Conservation (phyloP, 805 yeast genomes). For the Kuraishia borneana region DNA sequence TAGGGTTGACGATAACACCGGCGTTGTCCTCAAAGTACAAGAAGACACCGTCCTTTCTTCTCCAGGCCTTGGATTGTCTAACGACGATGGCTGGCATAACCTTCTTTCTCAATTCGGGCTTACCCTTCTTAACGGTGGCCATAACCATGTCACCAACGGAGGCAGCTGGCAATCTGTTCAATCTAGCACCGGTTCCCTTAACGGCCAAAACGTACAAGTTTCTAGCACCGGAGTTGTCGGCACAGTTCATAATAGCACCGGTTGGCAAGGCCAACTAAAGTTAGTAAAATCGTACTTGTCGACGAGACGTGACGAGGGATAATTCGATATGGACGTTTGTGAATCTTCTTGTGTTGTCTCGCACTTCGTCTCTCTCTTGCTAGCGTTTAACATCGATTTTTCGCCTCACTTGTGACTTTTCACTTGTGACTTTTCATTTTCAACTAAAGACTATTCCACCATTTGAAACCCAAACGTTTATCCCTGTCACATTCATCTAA, state of each 20-base stretch:
- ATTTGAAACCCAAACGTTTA: neutral
- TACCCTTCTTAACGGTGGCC: conserved; percentile 99
- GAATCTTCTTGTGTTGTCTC: too few relatives aligned
- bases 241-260: conserved; percentile 99
- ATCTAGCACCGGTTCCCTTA: conserved; percentile 98
- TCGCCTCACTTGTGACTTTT: neutral
- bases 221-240: conserved; percentile 99
- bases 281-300: conserved; percentile 14
- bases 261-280: conserved; percentile 94
- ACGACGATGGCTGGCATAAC: conserved; percentile 98
- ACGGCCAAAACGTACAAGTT: conserved; percentile 98
- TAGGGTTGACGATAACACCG: conserved; percentile 99
- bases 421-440: neutral
- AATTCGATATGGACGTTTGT: too few relatives aligned
- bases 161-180: conserved; percentile 99
- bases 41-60: conserved; percentile 99
- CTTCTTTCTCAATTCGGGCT: conserved; percentile 99
- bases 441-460: neutral
- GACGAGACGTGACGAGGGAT: too few relatives aligned
- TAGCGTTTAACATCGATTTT: conserved; percentile 1
- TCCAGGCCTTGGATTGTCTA: conserved; percentile 99
- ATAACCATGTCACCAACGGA: conserved; percentile 99
- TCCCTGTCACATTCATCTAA: too few relatives aligned
- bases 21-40: conserved; percentile 99
- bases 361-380: neutral